Percentiles rank a stretch among this genome's conserved stretches.
phyloP scores from a whole-genome alignment of 148 eudicot species.

The Hydrangea macrophylla region DNA sequence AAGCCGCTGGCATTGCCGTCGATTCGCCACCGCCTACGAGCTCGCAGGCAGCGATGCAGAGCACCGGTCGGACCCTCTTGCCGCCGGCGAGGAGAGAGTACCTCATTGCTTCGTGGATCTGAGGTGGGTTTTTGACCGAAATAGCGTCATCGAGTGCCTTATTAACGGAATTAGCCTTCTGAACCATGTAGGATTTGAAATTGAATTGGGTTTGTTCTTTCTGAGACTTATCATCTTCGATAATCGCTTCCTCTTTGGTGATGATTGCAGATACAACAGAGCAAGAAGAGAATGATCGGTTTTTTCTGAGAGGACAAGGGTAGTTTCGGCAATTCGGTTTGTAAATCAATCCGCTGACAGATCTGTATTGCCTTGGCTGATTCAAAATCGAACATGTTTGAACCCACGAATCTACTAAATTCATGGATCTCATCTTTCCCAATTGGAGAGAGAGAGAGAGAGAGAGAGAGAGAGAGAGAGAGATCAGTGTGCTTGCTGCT shows the following conservation, averaged over 20 bases:
- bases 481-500: no score
- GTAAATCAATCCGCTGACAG: conserved; percentile 15
- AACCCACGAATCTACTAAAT: conserved; percentile 30
- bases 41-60: conserved; percentile 43
- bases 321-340: conserved; percentile 9
- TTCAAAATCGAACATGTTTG: conserved; percentile 20
- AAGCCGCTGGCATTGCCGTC: conserved; percentile 40
- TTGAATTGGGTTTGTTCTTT: conserved; percentile 21
- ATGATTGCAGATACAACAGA: conserved; percentile 19
- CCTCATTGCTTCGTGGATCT: conserved; percentile 37
- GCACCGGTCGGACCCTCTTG: conserved; percentile 34
- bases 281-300: conserved; percentile 1
- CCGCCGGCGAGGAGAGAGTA: conserved; percentile 42
- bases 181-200: conserved; percentile 30
- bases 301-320: not conserved
- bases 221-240: not conserved
- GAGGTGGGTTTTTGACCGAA: conserved; percentile 20
- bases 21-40: conserved; percentile 34
- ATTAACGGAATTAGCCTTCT: conserved; percentile 29
- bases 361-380: conserved; percentile 8
- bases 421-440: conserved; percentile 28
- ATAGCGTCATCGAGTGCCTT: conserved; percentile 40
- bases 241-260: conserved; percentile 10
- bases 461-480: not conserved
- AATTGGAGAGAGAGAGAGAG: not conserved